Conservation (phyloP, 2,329 filamentous ascomycete genomes). For the Colletotrichum lindemuthianum region DNA sequence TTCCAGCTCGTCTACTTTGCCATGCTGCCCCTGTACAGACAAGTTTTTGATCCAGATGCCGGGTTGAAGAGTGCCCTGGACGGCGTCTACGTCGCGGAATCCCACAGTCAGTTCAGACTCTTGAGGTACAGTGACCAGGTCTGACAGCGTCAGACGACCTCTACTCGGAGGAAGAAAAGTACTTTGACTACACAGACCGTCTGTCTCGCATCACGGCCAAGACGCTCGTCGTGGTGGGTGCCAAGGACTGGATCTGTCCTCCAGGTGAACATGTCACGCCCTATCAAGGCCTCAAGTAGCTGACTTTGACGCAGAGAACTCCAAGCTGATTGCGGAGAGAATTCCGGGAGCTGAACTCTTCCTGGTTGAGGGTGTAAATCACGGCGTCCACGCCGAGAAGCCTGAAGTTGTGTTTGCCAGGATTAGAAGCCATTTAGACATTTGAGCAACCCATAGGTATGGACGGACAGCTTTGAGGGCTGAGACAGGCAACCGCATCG, state of each 20-base stretch:
- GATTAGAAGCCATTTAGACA: slow-evolving; percentile 37
- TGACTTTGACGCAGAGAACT: slow-evolving; percentile 41
- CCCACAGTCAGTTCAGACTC: slow-evolving; percentile 44
- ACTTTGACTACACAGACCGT: slow-evolving; percentile 48
- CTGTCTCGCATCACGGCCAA: slow-evolving; percentile 45
- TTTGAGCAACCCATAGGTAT: background rate
- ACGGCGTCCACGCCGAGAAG: slow-evolving; percentile 49
- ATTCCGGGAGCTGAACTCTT: slow-evolving; percentile 43
- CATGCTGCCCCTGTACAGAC: slow-evolving; percentile 49
- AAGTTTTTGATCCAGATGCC: slow-evolving; percentile 46
- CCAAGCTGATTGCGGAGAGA: slow-evolving; percentile 42
- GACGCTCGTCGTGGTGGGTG: slow-evolving; percentile 49
- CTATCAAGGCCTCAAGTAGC: no score
- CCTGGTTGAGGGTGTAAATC: slow-evolving; percentile 45
- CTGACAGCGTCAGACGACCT: slow-evolving; percentile 43
- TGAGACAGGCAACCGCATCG: no score
- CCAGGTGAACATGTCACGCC: slow-evolving; percentile 38
- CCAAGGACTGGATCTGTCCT: slow-evolving; percentile 53
- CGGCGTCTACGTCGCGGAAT: slow-evolving; percentile 47
- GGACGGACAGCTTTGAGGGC: no score
- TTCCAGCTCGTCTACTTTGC: slow-evolving; percentile 50
- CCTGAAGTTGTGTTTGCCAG: slow-evolving; percentile 42
- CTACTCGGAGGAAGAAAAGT: slow-evolving; percentile 48
- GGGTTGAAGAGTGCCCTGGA: slow-evolving; percentile 43
- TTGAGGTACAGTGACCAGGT: background rate